These are phyloP conservation scores for Xylariaceae sp. DNA, from an alignment of 2,329 filamentous ascomycete species.

Conservation along the genomic window DNA sequence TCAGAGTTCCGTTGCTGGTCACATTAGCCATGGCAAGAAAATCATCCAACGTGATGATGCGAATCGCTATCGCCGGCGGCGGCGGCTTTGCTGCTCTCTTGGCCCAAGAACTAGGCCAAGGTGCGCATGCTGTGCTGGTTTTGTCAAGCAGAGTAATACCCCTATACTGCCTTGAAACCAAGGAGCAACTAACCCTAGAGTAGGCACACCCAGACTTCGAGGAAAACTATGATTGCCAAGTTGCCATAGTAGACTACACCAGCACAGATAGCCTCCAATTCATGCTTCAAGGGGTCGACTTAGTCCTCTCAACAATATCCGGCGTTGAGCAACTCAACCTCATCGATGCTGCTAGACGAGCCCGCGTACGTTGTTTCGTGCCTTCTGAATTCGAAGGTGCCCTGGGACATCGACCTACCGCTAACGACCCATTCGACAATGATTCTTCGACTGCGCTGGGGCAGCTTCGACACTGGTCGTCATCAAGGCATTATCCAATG, in stretches of 20 bases:
- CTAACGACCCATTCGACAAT: conserved; percentile 56
- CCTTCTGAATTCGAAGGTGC: conserved; percentile 73
- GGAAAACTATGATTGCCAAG: conserved; percentile 55
- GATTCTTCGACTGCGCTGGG: conserved; percentile 51
- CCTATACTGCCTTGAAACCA: neutral
- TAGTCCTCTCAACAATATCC: conserved; percentile 70
- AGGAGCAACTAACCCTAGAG: conserved; percentile 10
- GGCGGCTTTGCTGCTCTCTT: conserved; percentile 55
- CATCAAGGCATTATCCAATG: conserved; percentile 46
- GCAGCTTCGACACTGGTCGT: conserved; percentile 44
- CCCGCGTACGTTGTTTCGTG: conserved; percentile 64
- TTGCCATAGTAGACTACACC: conserved; percentile 65
- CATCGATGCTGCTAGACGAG: conserved; percentile 65
- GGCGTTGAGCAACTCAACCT: conserved; percentile 64
- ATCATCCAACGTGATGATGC: conserved; percentile 43
- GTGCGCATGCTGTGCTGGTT: conserved; percentile 65
- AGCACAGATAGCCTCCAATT: conserved; percentile 55
- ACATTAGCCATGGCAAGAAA: conserved; percentile 20
- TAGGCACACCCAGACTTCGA: conserved; percentile 53
- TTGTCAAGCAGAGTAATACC: conserved; percentile 59
- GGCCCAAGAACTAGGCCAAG: conserved; percentile 56
- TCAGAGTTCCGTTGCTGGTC: conserved; percentile 1
- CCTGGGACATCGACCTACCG: conserved; percentile 46
- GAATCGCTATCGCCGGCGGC: conserved; percentile 58
- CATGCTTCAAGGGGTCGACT: conserved; percentile 66